Conservation (phyloP, 108 stramenopile genomes). For the Cyclostephanos invisitatus region DNA sequence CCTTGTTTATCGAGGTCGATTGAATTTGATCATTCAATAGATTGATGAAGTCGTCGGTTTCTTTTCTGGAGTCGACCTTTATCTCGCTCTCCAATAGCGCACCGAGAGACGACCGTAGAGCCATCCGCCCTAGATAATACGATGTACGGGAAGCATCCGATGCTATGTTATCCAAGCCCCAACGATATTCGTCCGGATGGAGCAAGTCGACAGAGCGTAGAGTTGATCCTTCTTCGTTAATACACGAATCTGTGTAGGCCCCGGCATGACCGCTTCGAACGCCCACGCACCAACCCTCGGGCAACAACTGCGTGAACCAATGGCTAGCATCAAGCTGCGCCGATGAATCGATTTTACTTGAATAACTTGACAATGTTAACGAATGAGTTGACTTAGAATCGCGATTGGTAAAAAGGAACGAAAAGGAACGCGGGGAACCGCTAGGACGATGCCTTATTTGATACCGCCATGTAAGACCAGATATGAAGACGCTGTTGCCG, state of each 20-base stretch:
- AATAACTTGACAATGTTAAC: background rate
- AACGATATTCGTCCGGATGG: conserved; percentile 69
- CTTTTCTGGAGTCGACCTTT: background rate
- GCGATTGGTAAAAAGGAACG: background rate
- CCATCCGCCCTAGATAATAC: conserved; percentile 79
- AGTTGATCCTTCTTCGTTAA: background rate
- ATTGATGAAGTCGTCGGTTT: background rate
- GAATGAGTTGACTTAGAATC: background rate
- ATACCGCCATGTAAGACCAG: background rate
- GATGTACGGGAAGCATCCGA: conserved; percentile 38
- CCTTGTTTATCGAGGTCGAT: conserved; percentile 60
- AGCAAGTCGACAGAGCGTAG: conserved; percentile 10
- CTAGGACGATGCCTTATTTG: background rate
- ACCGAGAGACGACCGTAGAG: conserved; percentile 63
- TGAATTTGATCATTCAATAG: conserved; percentile 20
- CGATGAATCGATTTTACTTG: background rate
- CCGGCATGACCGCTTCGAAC: conserved; percentile 11
- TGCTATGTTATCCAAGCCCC: conserved; percentile 44
- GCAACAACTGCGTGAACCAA: conserved; percentile 43
- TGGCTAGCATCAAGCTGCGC: conserved; percentile 15
- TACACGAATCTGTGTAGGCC: background rate
- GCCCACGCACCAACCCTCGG: conserved; percentile 47
- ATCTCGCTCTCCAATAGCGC: conserved; percentile 12
- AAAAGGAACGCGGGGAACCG: background rate
- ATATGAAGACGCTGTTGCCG: background rate